Base-by-base conservation (phyloP, 805 yeast species). In the Wickerhamia fluorescens region DNA sequence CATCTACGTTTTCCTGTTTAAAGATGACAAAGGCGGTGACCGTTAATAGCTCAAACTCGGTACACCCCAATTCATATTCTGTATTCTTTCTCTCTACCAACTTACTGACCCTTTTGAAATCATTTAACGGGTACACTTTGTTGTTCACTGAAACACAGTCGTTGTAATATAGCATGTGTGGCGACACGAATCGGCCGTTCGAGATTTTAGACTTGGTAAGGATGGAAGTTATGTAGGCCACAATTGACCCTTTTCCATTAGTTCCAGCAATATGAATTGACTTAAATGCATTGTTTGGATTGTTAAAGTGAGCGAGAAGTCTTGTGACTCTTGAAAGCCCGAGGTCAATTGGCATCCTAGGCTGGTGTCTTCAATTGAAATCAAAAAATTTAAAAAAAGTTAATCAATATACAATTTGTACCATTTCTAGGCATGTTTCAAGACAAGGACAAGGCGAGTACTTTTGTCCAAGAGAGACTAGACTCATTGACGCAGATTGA, bases 201-300 rank as follows among this genome's bases (percentile, higher is more conserved):
- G 54, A 47, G 23, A 71, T 53, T 1, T 58, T 60, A 14, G 73
- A 62, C 9, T 52, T 49, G 13, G 72, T 64, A 15, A 88, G 53
- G 3, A 79, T 63, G 11, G 86, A 74, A 3, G 86, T 67, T 6
- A 92, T 34, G 49, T 87, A 88, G 0, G 96, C 78, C 34, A 94
- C 76, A 0, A 88, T 83, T 0, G 96, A 87, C 0, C 98, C 98
- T 48, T 89, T 89, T 1, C 98, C 98, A 49, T 89, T 89, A 6
- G 98, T 89, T 0, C 98, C 98, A 0, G 96, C 96, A 4, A 92
- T 70, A 48, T 92, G 98, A n/a, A 92, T 61, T 1, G 86, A 76
- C 36, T 73, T 71, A 45, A 75, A 74, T 4, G 58, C 42, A 10
- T 49, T 37, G 22, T 85, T 92, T 0, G 95, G 96, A 42, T 75